A percentile compares a stretch with the other conserved stretches of the same genome.
Conservation (phyloP, 164 flowering plant genomes). For the Vitis amurensis region DNA sequence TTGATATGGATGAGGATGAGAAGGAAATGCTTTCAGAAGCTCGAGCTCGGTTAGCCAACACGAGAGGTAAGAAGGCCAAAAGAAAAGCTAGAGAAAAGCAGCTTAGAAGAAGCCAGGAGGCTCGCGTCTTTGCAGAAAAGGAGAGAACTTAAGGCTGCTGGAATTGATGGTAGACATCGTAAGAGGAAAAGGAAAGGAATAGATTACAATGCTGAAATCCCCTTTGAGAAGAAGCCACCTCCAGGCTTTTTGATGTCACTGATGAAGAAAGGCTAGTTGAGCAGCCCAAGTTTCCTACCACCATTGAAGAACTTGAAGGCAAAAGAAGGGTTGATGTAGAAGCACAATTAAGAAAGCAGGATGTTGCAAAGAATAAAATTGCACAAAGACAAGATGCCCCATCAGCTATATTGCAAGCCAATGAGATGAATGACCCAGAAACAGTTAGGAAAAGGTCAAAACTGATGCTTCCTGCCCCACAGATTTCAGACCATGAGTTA, state of each 20-base stretch:
- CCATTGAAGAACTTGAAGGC: conserved; percentile 97
- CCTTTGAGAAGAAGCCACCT: conserved; percentile 97
- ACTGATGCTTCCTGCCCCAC: conserved; percentile 94
- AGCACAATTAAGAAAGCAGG: conserved; percentile 86
- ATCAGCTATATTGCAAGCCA: conserved; percentile 79
- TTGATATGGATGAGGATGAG: conserved; percentile 99
- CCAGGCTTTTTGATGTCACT: conserved; percentile 86
- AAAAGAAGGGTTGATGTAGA: conserved; percentile 87
- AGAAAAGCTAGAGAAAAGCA: conserved; percentile 98
- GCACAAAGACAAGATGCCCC: conserved; percentile 96
- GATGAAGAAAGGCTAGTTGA: conserved; percentile 85
- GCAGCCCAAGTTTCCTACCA: conserved; percentile 79
- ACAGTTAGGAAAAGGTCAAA: conserved; percentile 89
- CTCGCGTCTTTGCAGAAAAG: conserved; percentile 96
- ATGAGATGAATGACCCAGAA: conserved; percentile 93
- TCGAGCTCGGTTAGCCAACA: conserved; percentile 91
- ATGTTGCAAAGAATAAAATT: conserved; percentile 86
- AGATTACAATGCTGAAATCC: conserved; percentile 95
- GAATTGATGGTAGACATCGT: conserved; percentile 71
- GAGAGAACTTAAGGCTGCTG: conserved; percentile 96
- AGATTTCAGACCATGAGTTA: conserved; percentile 90
- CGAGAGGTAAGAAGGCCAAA: conserved; percentile 96
- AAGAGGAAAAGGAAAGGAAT: conserved; percentile 94
- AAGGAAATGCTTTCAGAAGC: conserved; percentile 99
- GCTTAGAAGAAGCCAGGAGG: conserved; percentile 97